These are phyloP conservation scores for Aspergillus homomorphus DNA, from an alignment of 495 filamentous ascomycete genomes.

Conservation along the genomic window DNA sequence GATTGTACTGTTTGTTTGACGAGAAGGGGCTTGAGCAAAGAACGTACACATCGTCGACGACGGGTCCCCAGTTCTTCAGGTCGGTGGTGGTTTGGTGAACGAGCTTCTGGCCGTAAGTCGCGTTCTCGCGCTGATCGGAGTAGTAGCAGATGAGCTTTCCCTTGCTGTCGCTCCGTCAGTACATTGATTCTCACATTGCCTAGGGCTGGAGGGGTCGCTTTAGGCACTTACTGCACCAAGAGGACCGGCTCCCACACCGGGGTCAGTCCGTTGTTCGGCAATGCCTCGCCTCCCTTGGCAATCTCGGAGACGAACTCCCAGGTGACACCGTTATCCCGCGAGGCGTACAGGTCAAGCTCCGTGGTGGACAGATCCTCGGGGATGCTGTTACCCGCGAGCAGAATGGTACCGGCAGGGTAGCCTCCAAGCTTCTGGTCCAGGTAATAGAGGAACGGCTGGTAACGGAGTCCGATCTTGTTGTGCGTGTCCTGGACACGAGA, in stretches of 20 bases:
- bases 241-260: constrained; percentile 73
- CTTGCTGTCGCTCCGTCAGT: constrained; percentile 29
- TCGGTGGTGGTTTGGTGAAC: constrained; percentile 58
- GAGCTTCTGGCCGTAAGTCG: constrained; percentile 63
- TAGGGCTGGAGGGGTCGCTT: background rate
- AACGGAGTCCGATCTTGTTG: constrained; percentile 62
- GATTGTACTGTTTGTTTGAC: constrained; percentile 11
- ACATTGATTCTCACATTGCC: background rate
- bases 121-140: constrained; percentile 63
- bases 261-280: constrained; percentile 59
- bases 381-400: constrained; percentile 62
- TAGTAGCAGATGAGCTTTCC: constrained; percentile 62
- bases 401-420: constrained; percentile 56
- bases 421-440: constrained; percentile 54
- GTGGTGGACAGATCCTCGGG: constrained; percentile 60
- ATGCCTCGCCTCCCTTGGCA: constrained; percentile 58
- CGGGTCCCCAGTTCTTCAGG: constrained; percentile 53
- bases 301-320: constrained; percentile 67
- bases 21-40: background rate
- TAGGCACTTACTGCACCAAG: constrained; percentile 40
- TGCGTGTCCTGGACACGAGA: constrained; percentile 59
- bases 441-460: constrained; percentile 65
- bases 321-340: constrained; percentile 52
- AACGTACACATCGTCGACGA: constrained; percentile 58
- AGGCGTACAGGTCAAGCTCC: constrained; percentile 66